These are phyloP conservation scores for Pythium vanterpoolii DNA, from an alignment of 352 stramenopile species.

Conservation along the genomic window DNA sequence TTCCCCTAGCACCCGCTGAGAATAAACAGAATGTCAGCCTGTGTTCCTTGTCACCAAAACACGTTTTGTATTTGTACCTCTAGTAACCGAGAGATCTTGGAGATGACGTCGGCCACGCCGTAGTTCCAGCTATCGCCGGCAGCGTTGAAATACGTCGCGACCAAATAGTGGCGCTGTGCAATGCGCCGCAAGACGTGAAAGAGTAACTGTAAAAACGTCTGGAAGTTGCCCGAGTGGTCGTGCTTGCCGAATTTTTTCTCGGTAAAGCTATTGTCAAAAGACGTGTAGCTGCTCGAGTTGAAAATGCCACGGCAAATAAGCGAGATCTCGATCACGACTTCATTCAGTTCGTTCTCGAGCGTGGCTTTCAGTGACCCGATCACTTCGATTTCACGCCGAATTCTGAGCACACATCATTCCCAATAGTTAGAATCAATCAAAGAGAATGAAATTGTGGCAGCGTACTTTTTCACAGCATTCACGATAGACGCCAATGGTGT, in stretches of 20 bases:
- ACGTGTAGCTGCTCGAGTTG: slow-evolving; percentile 73
- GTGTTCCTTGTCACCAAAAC: neutral
- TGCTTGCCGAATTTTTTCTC: slow-evolving; percentile 69
- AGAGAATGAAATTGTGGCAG: neutral
- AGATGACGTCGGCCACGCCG: slow-evolving; percentile 60
- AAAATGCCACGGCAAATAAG: slow-evolving; percentile 70
- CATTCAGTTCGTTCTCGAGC: slow-evolving; percentile 60
- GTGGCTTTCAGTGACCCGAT: slow-evolving; percentile 72
- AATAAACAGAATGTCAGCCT: neutral
- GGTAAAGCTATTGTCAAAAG: slow-evolving; percentile 70
- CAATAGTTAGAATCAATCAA: neutral
- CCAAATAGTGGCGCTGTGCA: slow-evolving; percentile 63
- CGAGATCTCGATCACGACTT: slow-evolving; percentile 58
- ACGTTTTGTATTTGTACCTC: slow-evolving; percentile 31
- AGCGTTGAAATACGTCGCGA: slow-evolving; percentile 57
- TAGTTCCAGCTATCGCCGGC: slow-evolving; percentile 67
- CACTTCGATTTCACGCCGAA: slow-evolving; percentile 73
- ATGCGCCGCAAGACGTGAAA: slow-evolving; percentile 65
- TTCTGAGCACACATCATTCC: slow-evolving; percentile 23
- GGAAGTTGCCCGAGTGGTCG: slow-evolving; percentile 62
- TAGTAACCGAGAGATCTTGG: slow-evolving; percentile 55
- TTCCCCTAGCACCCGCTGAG: slow-evolving; percentile 56
- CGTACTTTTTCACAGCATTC: slow-evolving; percentile 62
- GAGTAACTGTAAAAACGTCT: slow-evolving; percentile 62
- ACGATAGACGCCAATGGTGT: slow-evolving; percentile 56